Base-by-base conservation (phyloP, 163 green algal genomes). In the Chlamydomonas reinhardtii region DNA sequence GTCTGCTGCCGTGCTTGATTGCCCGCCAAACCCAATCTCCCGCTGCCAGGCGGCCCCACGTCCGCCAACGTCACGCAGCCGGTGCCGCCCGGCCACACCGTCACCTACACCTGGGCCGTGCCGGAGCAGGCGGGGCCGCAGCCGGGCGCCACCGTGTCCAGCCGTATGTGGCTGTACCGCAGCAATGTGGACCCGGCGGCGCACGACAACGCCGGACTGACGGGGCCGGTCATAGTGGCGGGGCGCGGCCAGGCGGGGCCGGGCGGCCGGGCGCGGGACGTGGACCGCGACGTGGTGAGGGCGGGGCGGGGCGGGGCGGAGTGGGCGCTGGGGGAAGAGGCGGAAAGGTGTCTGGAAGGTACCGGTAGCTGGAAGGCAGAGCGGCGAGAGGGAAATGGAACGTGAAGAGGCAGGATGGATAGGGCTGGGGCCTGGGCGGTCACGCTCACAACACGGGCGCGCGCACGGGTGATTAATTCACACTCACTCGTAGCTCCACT, bases 181-280 rank as follows among this genome's bases (percentile, higher is more conserved):
- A 86, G 34, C 68, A 91, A 91, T 74, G 85, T 88, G 29, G 73
- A 92, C 72, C 90, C 93, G 78, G 32, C 74, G 48, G 24, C 19
- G 31, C 92, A 96, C 87, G 90, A 88, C 59, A 91, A 94, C 39
- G 93, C 92, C 9, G 94, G 94, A 14, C 89, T 97, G 39, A 39
- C 94, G n/a, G 94, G 94, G 54, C 82, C 92, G 19, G 90, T 97
- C 29, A 90, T 97, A 24, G 78, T 96, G 65, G 91, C 91, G 11
- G 75, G 80, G 34, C 86, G 89, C 35, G 94, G 88, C 11, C 72
- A 74, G 8, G 88, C 87, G 43, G 74, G 78, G 25, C 14, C 85
- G 2, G 83, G 89, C 48, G 88, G 79, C 20, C 72, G 24, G 35
- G 20, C 91, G 24, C 72, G 61, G 35, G 86, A 80, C 32, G 84